Evolutionary conservation across 129 eudicot genomes (phyloP).

Genomic region (Pseudognaphalium luteoalbum): DNA sequence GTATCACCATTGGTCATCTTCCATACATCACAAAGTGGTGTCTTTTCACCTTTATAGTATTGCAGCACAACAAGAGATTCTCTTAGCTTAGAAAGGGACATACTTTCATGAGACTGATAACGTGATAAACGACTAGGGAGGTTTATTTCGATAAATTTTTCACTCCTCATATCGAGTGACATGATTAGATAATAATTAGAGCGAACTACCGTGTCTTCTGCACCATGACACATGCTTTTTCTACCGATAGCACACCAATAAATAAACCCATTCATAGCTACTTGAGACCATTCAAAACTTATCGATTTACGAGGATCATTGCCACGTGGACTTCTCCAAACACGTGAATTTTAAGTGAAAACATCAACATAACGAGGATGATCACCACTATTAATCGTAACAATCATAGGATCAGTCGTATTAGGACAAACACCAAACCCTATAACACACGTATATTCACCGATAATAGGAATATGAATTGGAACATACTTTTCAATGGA

Average conservation of each 20-base stretch:
- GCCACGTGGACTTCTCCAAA: neutral
- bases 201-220: neutral
- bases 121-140: neutral
- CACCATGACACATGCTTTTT: too few species aligned
- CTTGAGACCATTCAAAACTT: neutral
- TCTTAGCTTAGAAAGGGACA: neutral
- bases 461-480: neutral
- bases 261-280: neutral
- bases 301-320: neutral
- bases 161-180: neutral
- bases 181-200: too few species aligned
- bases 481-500: neutral
- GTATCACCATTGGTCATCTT: conserved; percentile 6
- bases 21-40: neutral
- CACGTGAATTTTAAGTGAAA: neutral
- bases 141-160: neutral
- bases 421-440: conserved; percentile 22
- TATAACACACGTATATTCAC: neutral
- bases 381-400: neutral
- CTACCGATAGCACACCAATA: neutral
- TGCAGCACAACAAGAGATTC: conserved; percentile 5
- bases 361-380: neutral
- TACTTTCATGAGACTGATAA: too few species aligned
- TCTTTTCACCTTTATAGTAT: neutral
- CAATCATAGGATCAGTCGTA: neutral